Conservation (phyloP, 495 filamentous ascomycete genomes). For the Talaromyces proteolyticus region DNA sequence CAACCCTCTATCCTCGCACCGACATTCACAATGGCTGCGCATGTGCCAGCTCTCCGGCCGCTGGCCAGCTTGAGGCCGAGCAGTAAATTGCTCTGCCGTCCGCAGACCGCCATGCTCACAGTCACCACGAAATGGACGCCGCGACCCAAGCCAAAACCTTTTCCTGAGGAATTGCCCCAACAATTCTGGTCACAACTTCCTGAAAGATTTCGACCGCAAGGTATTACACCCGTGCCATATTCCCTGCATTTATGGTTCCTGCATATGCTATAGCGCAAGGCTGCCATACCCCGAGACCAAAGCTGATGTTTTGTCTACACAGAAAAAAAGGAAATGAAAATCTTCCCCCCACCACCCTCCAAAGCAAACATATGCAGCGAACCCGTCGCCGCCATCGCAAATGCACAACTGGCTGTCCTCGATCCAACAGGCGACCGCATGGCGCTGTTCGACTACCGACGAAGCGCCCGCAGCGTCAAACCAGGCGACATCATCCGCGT, state of each 20-base stretch:
- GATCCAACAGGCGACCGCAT: constrained; percentile 80
- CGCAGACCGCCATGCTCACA: background rate
- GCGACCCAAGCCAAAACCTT: constrained; percentile 27
- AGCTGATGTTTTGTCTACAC: constrained; percentile 30
- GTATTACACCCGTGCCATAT: background rate
- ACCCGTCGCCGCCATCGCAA: constrained; percentile 56
- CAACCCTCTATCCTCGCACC: constrained; percentile 1
- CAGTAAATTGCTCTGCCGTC: background rate
- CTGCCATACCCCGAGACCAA: background rate
- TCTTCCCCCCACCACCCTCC: constrained; percentile 47
- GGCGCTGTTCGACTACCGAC: constrained; percentile 67
- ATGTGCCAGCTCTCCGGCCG: constrained; percentile 53
- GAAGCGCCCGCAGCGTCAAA: constrained; percentile 66
- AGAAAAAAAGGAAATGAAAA: constrained; percentile 20
- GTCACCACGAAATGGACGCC: constrained; percentile 34
- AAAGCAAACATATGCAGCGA: constrained; percentile 42
- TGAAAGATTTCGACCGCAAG: constrained; percentile 24
- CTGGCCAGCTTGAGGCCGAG: constrained; percentile 59
- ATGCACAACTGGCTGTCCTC: constrained; percentile 60
- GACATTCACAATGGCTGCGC: constrained; percentile 47
- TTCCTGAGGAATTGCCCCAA: constrained; percentile 34
- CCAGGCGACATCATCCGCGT: constrained; percentile 89
- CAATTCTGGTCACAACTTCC: constrained; percentile 38
- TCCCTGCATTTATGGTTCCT: too few relatives aligned
- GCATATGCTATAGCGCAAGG: constrained; percentile 1